Evolutionary conservation across 140 eudicot species (phyloP).

Genomic region (Anethum foeniculum): DNA sequence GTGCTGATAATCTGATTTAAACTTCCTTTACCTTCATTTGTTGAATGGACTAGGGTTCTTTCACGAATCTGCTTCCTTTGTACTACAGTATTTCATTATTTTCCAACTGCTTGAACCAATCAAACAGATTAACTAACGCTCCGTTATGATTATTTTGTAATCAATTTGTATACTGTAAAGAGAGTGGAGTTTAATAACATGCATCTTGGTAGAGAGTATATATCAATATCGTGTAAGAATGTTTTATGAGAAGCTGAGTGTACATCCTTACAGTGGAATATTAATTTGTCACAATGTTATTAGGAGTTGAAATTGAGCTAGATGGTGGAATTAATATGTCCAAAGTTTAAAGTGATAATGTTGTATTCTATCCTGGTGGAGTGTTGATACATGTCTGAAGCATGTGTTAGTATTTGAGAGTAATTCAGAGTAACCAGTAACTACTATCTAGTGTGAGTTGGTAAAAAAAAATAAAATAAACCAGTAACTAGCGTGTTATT

Average conservation of each 20-base stretch:
- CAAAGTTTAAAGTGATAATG: no score
- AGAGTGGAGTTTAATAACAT: background rate
- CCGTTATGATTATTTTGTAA: background rate
- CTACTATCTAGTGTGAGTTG: no score
- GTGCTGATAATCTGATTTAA: background rate
- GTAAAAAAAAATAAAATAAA: no score
- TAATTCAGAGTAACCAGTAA: no score
- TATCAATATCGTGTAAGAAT: background rate
- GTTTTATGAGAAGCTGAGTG: background rate
- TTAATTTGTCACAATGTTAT: no score
- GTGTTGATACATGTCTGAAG: no score
- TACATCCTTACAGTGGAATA: background rate
- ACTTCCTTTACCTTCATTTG: conserved; percentile 9
- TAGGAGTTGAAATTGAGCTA: no score
- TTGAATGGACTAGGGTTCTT: conserved; percentile 11
- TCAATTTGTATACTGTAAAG: background rate
- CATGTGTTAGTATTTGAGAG: no score
- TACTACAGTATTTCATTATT: background rate
- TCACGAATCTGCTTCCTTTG: background rate
- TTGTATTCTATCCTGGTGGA: no score
- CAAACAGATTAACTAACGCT: background rate
- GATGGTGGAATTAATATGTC: no score
- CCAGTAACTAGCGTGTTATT: no score
- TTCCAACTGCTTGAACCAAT: background rate
- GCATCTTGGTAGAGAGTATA: background rate